These are phyloP conservation scores for Aspergillus thermomutatus DNA, from an alignment of 2,329 filamentous ascomycete genomes.

Conservation along the genomic window DNA sequence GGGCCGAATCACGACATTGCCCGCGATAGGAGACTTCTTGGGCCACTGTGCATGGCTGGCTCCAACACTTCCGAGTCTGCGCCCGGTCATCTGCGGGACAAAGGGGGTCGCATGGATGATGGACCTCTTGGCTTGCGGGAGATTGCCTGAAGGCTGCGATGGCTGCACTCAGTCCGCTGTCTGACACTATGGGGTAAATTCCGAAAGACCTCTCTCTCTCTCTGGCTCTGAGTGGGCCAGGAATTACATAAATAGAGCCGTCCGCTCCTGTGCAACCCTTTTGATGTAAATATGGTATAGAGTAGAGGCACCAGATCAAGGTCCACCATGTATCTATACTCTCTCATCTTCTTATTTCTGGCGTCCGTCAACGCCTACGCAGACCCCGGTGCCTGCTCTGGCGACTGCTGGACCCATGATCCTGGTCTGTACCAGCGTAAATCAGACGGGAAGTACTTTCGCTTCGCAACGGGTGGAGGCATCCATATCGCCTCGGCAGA, in stretches of 20 bases:
- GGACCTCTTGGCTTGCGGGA: background rate
- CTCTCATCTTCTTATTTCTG: constrained; percentile 21
- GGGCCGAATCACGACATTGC: background rate
- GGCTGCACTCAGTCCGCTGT: background rate
- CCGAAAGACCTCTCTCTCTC: background rate
- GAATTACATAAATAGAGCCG: background rate
- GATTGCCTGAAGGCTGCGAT: background rate
- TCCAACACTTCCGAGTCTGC: background rate
- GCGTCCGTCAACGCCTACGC: constrained; percentile 27
- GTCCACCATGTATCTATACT: background rate
- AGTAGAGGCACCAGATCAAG: background rate
- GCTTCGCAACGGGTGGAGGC: constrained; percentile 52
- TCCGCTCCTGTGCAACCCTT: background rate
- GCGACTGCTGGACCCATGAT: constrained; percentile 44
- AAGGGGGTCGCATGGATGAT: background rate
- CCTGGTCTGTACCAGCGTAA: constrained; percentile 48
- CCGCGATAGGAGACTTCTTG: background rate
- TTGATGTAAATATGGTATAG: background rate
- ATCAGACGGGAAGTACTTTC: constrained; percentile 52
- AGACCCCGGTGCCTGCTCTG: constrained; percentile 29
- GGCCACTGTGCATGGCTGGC: background rate
- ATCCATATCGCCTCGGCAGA: constrained; percentile 48
- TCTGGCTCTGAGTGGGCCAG: background rate
- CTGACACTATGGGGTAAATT: background rate
- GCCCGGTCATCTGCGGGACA: background rate